phyloP scores from a whole-genome alignment of 1,284 basidiomycete species.

The Caloboletus firmus region DNA sequence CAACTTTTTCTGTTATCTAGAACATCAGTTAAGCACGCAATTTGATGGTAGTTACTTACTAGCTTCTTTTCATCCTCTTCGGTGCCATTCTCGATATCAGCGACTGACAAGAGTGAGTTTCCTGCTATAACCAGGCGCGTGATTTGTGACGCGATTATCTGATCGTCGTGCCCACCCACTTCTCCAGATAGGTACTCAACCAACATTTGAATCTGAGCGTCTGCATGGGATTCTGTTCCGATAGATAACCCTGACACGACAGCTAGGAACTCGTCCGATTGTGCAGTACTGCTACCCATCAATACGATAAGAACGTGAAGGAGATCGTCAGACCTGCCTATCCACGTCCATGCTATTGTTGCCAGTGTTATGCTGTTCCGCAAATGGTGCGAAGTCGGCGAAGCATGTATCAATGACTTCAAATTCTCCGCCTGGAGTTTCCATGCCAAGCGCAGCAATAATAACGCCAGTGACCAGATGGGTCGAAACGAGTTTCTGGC shows the following conservation, averaged over 20 bases:
- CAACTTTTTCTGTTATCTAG: conserved; percentile 49
- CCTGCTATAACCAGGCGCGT: conserved; percentile 85
- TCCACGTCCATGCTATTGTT: conserved; percentile 52
- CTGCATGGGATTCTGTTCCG: conserved; percentile 58
- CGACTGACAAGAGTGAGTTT: conserved; percentile 70
- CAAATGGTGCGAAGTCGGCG: conserved; percentile 71
- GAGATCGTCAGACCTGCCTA: conserved; percentile 26
- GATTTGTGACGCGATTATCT: conserved; percentile 66
- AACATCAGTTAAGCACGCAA: conserved; percentile 6
- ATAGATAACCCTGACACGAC: conserved; percentile 82
- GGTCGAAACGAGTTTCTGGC: conserved; percentile 56
- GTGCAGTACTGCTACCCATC: conserved; percentile 12
- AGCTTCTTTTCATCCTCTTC: conserved; percentile 56
- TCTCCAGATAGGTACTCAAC: conserved; percentile 89
- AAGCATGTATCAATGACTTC: conserved; percentile 91
- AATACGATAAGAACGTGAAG: conserved; percentile 13
- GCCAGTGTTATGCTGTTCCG: conserved; percentile 30
- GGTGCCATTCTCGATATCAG: conserved; percentile 30
- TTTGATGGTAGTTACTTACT: conserved; percentile 40
- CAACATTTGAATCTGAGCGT: conserved; percentile 77
- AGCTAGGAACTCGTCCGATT: conserved; percentile 72
- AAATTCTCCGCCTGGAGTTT: conserved; percentile 88
- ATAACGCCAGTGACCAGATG: conserved; percentile 89
- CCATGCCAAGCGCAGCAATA: conserved; percentile 85
- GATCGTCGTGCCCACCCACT: conserved; percentile 67